Percentiles rank a stretch among this genome's conserved stretches.
These are phyloP conservation scores for Ilyonectria robusta DNA, from an alignment of 2,329 filamentous ascomycete species.

Conservation along the genomic window DNA sequence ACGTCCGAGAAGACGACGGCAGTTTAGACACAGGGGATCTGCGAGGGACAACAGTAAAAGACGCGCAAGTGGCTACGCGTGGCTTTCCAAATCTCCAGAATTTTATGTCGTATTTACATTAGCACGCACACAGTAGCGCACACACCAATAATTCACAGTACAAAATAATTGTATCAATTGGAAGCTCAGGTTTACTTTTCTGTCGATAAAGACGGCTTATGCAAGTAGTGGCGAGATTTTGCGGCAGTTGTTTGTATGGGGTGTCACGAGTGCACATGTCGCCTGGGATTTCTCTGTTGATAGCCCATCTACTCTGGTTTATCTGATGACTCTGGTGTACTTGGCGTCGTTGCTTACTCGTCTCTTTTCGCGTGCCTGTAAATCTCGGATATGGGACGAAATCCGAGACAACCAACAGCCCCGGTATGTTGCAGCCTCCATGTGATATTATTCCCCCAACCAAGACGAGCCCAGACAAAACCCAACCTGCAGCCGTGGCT, in stretches of 20 bases:
- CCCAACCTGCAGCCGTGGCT: not conserved
- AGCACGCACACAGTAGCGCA: not conserved
- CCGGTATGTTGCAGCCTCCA: not conserved
- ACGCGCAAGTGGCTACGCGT: not conserved
- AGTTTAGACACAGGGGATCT: slow-evolving; percentile 24
- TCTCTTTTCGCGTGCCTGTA: not conserved
- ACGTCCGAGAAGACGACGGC: slow-evolving; percentile 48
- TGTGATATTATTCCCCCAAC: not conserved
- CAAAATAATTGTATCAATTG: no score
- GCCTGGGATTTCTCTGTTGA: no score
- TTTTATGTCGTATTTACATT: not conserved
- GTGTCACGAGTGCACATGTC: no score
- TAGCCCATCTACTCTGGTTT: no score
- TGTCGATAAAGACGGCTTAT: no score
- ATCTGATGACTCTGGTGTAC: no score
- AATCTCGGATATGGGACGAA: not conserved
- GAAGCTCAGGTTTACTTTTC: no score
- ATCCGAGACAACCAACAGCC: not conserved
- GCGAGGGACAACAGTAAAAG: not conserved
- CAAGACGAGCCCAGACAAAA: not conserved
- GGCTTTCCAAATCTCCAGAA: no score
- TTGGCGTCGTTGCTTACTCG: no score
- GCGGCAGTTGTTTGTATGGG: no score
- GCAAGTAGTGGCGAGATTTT: no score
- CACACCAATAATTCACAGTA: not conserved